Evolutionary conservation across 305 asterid species (phyloP).

Genomic region (Fraxinus angustifolia): DNA sequence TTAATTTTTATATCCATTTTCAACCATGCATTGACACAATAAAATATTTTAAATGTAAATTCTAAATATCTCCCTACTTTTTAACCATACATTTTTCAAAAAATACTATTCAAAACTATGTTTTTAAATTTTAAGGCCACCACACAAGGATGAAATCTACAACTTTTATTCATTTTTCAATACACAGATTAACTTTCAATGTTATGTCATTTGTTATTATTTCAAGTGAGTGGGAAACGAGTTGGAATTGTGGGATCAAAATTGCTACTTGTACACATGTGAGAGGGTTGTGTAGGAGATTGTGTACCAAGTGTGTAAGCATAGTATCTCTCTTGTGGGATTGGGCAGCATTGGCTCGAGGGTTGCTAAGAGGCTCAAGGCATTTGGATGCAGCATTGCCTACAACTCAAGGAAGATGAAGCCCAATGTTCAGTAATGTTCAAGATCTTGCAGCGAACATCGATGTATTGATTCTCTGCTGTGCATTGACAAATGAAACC

Average conservation of each 20-base stretch:
- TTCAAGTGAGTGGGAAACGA: conserved; percentile 60
- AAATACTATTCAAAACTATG: no score
- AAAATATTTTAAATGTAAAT: no score
- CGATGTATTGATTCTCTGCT: conserved; percentile 43
- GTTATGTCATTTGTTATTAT: background rate
- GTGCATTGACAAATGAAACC: conserved; percentile 52
- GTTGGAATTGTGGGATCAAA: conserved; percentile 56
- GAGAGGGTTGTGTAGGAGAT: no score
- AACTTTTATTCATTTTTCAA: no score
- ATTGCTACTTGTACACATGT: no score
- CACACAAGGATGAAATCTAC: background rate
- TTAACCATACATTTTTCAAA: no score
- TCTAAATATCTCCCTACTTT: no score
- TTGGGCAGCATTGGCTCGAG: conserved; percentile 63
- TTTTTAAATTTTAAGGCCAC: no score
- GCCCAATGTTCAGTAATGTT: conserved; percentile 31
- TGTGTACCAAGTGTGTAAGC: no score
- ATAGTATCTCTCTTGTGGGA: conserved; percentile 33
- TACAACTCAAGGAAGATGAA: conserved; percentile 50
- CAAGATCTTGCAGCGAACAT: conserved; percentile 41
- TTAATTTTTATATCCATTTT: no score
- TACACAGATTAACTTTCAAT: background rate
- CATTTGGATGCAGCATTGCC: conserved; percentile 53
- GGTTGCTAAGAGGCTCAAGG: conserved; percentile 51
- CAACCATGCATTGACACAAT: no score